Evolutionary conservation across 495 filamentous ascomycete species (phyloP).

Genomic region (Hypoxylon fragiforme): DNA sequence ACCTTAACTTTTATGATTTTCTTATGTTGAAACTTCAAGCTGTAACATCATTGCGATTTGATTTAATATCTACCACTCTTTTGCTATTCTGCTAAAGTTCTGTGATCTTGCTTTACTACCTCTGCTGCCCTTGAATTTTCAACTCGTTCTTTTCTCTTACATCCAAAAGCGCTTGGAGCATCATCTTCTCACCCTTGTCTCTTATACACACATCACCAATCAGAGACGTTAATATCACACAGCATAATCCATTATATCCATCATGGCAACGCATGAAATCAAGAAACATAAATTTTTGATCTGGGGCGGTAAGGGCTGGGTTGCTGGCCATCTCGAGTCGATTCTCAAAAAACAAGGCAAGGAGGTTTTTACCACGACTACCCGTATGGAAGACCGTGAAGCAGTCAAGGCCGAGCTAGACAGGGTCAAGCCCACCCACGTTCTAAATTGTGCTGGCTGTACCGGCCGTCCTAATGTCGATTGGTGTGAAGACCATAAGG

Average conservation of each 20-base stretch:
- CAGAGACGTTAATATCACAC: background rate
- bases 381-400: constrained; percentile 65
- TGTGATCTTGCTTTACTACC: background rate
- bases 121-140: background rate
- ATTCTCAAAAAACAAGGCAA: constrained; percentile 64
- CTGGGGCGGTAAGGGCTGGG: constrained; percentile 66
- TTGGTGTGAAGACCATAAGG: constrained; percentile 70
- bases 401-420: constrained; percentile 58
- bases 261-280: constrained; percentile 33
- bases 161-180: too few species aligned
- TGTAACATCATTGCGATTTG: background rate
- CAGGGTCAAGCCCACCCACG: constrained; percentile 62
- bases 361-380: constrained; percentile 58
- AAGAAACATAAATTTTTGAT: constrained; percentile 55
- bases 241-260: too few species aligned
- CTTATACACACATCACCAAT: constrained; percentile 1
- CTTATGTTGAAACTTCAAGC: background rate
- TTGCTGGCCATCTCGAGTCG: constrained; percentile 66
- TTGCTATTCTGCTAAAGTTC: background rate
- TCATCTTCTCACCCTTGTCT: background rate
- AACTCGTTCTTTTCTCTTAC: background rate
- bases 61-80: background rate
- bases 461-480: constrained; percentile 72
- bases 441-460: constrained; percentile 65
- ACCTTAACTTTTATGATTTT: background rate